A percentile compares a stretch with the other conserved stretches of the same genome.
Evolutionary conservation across 2,329 filamentous ascomycete species (phyloP).

Genomic region (Thelonectria discophora): DNA sequence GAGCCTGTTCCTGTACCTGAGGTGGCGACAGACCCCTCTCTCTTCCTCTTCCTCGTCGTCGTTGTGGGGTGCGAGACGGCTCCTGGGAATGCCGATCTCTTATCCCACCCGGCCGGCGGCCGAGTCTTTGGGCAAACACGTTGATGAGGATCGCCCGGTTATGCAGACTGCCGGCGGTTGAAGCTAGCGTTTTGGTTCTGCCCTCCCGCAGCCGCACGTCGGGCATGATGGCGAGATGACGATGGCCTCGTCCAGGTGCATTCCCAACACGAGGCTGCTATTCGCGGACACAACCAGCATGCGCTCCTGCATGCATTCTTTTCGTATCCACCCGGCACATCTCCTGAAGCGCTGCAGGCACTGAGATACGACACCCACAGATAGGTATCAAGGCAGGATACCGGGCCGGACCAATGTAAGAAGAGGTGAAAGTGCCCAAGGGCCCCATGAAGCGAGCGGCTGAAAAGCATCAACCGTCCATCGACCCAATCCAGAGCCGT

Average conservation of each 20-base stretch:
- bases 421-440: background rate
- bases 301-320: background rate
- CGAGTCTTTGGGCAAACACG: no score
- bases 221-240: background rate
- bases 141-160: no score
- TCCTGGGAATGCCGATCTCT: no score
- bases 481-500: background rate
- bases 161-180: no score
- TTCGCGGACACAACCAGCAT: background rate
- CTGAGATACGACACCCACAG: background rate
- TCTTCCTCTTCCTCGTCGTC: no score
- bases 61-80: no score
- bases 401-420: slow-evolving; percentile 4
- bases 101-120: no score
- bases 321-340: slow-evolving; percentile 3
- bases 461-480: background rate
- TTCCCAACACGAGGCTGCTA: background rate
- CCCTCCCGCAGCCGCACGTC: background rate
- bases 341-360: slow-evolving; percentile 23
- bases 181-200: background rate
- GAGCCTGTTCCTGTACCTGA: background rate
- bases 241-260: background rate
- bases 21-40: background rate
- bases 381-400: background rate
- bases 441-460: background rate